Evolutionary conservation across 768 basidiomycete species (phyloP).

Genomic region (Boletellus sp.): DNA sequence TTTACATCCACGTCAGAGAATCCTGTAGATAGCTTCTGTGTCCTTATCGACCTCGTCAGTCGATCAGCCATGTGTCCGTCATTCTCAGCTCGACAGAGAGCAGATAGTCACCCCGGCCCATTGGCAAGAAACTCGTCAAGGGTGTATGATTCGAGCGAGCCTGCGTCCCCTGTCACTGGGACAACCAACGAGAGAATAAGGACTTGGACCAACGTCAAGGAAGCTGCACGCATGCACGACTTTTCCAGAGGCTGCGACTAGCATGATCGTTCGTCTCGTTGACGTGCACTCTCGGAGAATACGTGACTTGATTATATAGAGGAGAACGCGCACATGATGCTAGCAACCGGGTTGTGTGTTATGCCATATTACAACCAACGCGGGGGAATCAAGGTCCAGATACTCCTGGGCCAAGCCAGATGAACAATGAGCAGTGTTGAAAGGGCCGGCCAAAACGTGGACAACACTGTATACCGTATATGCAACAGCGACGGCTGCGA

Average conservation of each 20-base stretch:
- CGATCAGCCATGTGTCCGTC: constrained; percentile 42
- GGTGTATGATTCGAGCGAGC: constrained; percentile 52
- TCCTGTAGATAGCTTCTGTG: constrained; percentile 29
- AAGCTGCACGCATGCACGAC: constrained; percentile 9
- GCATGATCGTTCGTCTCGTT: constrained; percentile 15
- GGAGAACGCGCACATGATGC: too few relatives aligned
- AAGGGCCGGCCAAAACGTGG: too few relatives aligned
- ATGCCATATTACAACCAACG: too few relatives aligned
- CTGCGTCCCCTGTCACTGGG: constrained; percentile 51
- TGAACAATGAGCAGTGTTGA: too few relatives aligned
- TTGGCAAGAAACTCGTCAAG: constrained; percentile 41
- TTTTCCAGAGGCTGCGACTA: constrained; percentile 4
- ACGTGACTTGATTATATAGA: constrained; percentile 25
- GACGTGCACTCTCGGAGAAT: constrained; percentile 7
- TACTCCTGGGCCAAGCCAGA: too few relatives aligned
- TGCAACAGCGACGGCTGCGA: constrained; percentile 48
- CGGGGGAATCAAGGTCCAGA: too few relatives aligned
- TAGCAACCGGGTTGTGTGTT: too few relatives aligned
- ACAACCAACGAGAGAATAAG: constrained; percentile 22
- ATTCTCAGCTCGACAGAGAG: too few relatives aligned
- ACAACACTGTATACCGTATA: constrained; percentile 46
- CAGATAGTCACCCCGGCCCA: constrained; percentile 41
- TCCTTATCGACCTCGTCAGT: constrained; percentile 35
- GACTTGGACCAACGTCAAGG: not conserved
- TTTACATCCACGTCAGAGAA: not conserved